A percentile compares a stretch with the other conserved stretches of the same genome.
These are phyloP conservation scores for Russula sp. DNA, from an alignment of 768 basidiomycete genomes.

Conservation along the genomic window DNA sequence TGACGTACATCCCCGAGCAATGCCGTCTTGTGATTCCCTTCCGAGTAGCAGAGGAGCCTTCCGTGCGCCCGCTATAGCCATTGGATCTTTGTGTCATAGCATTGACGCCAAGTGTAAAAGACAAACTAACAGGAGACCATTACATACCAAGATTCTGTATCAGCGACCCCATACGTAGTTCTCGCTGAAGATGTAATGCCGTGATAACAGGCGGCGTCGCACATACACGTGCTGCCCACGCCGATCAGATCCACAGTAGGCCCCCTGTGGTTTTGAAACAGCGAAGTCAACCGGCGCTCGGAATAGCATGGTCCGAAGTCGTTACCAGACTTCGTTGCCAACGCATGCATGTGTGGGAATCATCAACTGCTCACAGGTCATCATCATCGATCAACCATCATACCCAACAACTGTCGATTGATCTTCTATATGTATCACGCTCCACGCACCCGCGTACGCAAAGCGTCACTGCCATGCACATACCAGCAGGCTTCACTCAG, in stretches of 20 bases:
- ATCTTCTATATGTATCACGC: conserved; percentile 4
- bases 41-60: conserved; percentile 6
- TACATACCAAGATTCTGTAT: too few species aligned
- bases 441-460: not conserved
- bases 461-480: conserved; percentile 4
- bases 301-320: not conserved
- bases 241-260: conserved; percentile 18
- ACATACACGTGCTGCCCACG: conserved; percentile 10
- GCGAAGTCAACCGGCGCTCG: not conserved
- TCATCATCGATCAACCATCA: too few species aligned
- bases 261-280: not conserved
- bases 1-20: conserved; percentile 1
- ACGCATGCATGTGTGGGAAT: not conserved
- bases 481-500: conserved; percentile 1
- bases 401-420: too few species aligned
- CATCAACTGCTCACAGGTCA: too few species aligned
- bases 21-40: conserved; percentile 6
- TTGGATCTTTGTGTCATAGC: not conserved
- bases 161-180: not conserved
- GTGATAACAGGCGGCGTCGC: not conserved
- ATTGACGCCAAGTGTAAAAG: not conserved
- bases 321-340: not conserved
- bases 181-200: not conserved
- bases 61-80: not conserved
- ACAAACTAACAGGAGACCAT: too few species aligned